These are phyloP conservation scores for Ceratocystis cubensis DNA, from an alignment of 2,329 filamentous ascomycete genomes.

Conservation along the genomic window DNA sequence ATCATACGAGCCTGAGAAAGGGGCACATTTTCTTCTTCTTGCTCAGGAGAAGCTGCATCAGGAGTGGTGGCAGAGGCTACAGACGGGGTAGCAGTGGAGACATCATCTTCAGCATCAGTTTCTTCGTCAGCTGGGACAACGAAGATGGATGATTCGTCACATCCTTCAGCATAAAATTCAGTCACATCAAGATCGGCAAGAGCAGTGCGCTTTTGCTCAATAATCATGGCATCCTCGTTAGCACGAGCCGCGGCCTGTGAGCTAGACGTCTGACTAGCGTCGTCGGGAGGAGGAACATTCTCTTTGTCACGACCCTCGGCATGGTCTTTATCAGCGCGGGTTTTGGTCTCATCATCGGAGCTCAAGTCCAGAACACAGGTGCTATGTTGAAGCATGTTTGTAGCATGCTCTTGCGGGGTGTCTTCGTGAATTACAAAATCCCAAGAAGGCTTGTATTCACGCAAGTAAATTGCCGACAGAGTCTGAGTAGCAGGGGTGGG, in stretches of 20 bases:
- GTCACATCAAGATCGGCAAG: conserved; percentile 54
- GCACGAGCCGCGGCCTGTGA: conserved; percentile 28
- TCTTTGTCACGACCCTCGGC: conserved; percentile 69
- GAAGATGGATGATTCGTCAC: conserved; percentile 49
- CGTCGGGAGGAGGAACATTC: conserved; percentile 68
- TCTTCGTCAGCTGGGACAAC: conserved; percentile 51
- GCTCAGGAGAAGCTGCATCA: neutral
- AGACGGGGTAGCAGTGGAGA: neutral
- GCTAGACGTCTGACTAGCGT: conserved; percentile 46
- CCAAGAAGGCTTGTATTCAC: conserved; percentile 55
- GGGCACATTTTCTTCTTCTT: conserved; percentile 7
- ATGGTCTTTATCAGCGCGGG: conserved; percentile 38
- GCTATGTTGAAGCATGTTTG: conserved; percentile 84
- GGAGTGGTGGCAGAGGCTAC: neutral
- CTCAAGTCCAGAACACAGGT: conserved; percentile 79
- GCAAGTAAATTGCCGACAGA: conserved; percentile 21
- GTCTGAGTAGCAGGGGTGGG: conserved; percentile 23
- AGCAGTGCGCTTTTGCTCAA: conserved; percentile 52
- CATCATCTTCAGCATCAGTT: conserved; percentile 1
- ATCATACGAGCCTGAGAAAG: neutral
- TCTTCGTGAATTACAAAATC: conserved; percentile 94
- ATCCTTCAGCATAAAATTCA: conserved; percentile 56
- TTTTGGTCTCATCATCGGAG: conserved; percentile 66
- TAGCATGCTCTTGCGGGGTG: conserved; percentile 76
- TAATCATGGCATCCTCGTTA: conserved; percentile 40